Evolutionary conservation across 2,329 filamentous ascomycete species (phyloP), one percentile per base, ranked within the genome.

Genomic region (Stylonectria norvegica): DNA sequence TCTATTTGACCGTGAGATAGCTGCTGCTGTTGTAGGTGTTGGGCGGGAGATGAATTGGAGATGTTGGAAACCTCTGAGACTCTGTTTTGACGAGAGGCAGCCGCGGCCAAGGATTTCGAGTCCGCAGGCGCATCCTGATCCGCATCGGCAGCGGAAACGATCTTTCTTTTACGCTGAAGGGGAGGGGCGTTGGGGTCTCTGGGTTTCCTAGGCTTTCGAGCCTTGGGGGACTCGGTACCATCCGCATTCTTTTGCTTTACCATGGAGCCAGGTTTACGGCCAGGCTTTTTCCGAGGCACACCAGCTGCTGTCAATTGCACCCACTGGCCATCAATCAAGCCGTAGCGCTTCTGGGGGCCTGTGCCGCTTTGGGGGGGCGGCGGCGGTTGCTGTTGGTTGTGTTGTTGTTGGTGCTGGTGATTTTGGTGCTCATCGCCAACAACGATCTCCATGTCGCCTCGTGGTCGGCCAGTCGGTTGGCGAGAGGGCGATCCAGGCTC

Each of bases 271-370:
- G 80, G 78, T 57, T 84, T 84, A 35, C 80, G 74, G 16, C 79
- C 79, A 15, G 79, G 78, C 64, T 83, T 84, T 64, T 81, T 81
- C 4, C 79, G 66, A 1, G 78, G 76, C 5, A 78, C 57, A 9
- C 78, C 78, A 36, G 77, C 76, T 18, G 77, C 76, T 0, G 76
- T 81, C 37, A 81, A 62, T 46, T 68, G 71, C 19, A 74, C 70
- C 50, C 62, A 62, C 54, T 66, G 49, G 48, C 69, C 59, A 47
- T 72, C 60, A 46, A 66, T 56, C n/a, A 56, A 39, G 10, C 57
- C 61, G 28, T 57, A 68, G 27, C 56, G 50, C 47, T 60, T 66
- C 14, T 55, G 53, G 9, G 59, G 44, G 7, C 57, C 52, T 4
- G 38, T 50, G 31, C 45, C 52, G 19, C 43, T 49, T 16, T 55